Conservation (phyloP, 176 grass and related monocot genomes). For the Aegilops tauschii region DNA sequence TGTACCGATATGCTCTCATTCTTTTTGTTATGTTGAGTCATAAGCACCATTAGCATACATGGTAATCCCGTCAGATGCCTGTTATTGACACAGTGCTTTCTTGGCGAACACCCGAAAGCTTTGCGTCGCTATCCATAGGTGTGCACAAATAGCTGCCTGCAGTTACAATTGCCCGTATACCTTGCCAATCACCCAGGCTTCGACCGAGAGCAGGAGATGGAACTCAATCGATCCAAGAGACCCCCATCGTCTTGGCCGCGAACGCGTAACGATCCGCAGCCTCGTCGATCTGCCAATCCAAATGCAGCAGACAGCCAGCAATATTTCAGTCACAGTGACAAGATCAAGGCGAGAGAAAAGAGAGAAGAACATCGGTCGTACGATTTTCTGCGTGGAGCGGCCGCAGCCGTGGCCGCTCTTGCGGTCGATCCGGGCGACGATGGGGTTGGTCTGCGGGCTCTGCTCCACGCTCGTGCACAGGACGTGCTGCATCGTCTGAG, state of each 20-base stretch:
- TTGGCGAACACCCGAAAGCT: no score
- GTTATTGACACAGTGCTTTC: no score
- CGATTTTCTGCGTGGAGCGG: constrained; percentile 85
- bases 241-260: constrained; percentile 65
- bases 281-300: constrained; percentile 55
- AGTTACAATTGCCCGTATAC: neutral
- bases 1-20: no score
- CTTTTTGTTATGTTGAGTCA: no score
- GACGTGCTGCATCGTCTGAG: constrained; percentile 73
- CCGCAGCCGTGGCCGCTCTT: constrained; percentile 90
- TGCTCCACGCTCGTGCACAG: constrained; percentile 42
- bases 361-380: neutral
- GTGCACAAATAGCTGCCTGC: neutral
- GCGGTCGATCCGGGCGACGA: constrained; percentile 75
- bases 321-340: neutral
- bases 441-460: constrained; percentile 79
- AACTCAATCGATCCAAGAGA: constrained; percentile 55
- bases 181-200: neutral
- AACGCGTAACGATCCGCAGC: constrained; percentile 82
- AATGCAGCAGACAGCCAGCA: neutral
- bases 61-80: no score
- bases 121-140: neutral
- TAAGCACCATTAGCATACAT: no score
- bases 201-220: neutral
- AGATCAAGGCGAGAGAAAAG: neutral